Conservation (phyloP, 2,329 filamentous ascomycete genomes). For the Paecilomyces sp. region DNA sequence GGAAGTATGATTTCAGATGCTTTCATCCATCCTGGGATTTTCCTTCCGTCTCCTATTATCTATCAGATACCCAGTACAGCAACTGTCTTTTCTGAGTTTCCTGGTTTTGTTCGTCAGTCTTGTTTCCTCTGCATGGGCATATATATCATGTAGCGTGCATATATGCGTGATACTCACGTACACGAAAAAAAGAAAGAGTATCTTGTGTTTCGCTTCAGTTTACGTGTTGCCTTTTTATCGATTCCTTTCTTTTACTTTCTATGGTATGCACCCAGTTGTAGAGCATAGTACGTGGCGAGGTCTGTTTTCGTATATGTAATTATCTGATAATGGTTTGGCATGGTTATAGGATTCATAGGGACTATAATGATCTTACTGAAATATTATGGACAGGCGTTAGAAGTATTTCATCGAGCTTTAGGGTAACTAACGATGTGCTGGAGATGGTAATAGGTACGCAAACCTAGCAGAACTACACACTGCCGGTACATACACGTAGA, state of each 20-base stretch:
- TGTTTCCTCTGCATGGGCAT: background rate
- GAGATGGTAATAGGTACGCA: too few species aligned
- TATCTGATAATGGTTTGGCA: background rate
- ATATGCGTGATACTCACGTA: background rate
- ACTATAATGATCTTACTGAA: background rate
- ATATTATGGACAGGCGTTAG: background rate
- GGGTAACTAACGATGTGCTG: too few species aligned
- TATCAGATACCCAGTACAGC: conserved; percentile 26
- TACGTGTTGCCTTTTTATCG: background rate
- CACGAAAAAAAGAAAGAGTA: background rate
- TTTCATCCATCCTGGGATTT: background rate
- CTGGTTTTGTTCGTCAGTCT: background rate
- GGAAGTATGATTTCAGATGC: background rate
- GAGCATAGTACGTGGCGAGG: background rate
- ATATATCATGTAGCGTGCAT: background rate
- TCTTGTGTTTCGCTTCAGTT: background rate
- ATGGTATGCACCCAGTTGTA: background rate
- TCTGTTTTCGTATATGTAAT: background rate
- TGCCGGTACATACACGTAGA: too few species aligned
- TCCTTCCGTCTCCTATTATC: conserved; percentile 5
- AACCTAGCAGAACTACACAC: too few species aligned
- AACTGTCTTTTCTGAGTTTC: conserved; percentile 5
- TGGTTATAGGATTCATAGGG: background rate
- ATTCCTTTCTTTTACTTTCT: background rate
- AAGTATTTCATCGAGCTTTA: too few species aligned